Percentiles rank a stretch among this genome's conserved stretches.
Conservation (phyloP, 2,329 filamentous ascomycete species). For the Lomentospora prolificans region DNA sequence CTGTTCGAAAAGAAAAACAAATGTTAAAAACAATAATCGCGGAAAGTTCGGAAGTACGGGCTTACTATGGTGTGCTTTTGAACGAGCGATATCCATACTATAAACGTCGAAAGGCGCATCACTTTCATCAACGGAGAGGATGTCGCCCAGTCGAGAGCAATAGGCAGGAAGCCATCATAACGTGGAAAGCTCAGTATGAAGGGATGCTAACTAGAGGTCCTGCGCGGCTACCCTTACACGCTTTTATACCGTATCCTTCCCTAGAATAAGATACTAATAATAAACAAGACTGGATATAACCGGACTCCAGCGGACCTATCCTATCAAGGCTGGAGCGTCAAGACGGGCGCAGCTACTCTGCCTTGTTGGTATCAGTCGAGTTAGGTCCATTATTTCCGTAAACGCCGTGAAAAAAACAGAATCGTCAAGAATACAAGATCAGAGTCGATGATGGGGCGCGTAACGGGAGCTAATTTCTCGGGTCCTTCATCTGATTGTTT, state of each 20-base stretch:
- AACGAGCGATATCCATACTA: no score
- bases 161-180: no score
- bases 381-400: background rate
- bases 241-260: background rate
- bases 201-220: no score
- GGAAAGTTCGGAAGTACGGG: no score
- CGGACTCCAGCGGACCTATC: background rate
- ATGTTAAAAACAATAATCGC: no score
- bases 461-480: background rate
- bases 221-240: background rate
- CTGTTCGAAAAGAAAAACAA: no score
- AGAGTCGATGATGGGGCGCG: background rate
- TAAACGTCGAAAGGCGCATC: no score
- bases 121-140: no score
- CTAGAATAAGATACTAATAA: background rate
- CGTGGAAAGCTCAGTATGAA: no score
- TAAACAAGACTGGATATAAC: background rate
- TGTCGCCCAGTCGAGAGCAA: no score
- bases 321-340: background rate
- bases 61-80: no score
- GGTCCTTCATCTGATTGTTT: no score
- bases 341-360: background rate
- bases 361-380: background rate
- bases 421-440: background rate
- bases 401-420: background rate